Evolutionary conservation across 1,284 basidiomycete genomes (phyloP).

Genomic region (Acaromyces ingoldii): DNA sequence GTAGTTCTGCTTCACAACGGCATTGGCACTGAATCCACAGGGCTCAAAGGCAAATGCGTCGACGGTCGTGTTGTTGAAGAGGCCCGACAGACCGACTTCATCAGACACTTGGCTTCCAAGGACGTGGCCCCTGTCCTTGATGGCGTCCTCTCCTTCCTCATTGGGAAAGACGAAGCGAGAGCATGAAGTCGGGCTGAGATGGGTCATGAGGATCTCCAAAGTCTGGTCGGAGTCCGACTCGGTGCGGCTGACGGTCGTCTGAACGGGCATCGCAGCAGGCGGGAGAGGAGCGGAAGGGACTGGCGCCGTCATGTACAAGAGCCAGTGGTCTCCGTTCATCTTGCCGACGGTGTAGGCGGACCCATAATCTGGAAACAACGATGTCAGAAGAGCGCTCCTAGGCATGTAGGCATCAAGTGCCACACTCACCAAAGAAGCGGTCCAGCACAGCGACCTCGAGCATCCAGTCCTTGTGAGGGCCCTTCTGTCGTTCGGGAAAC

Average conservation of each 20-base stretch:
- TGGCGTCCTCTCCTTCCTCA: conserved; percentile 3
- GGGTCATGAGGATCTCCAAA: conserved; percentile 97
- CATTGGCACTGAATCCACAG: conserved; percentile 95
- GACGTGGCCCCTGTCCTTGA: conserved; percentile 54
- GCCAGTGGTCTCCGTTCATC: conserved; percentile 98
- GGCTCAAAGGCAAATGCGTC: conserved; percentile 93
- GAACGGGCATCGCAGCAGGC: conserved; percentile 10
- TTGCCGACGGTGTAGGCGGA: conserved; percentile 95
- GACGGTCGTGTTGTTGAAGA: conserved; percentile 78
- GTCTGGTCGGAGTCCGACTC: conserved; percentile 66
- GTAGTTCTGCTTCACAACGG: conserved; percentile 56
- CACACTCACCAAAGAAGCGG: conserved; percentile 68
- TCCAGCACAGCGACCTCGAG: conserved; percentile 89
- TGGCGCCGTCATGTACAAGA: conserved; percentile 65
- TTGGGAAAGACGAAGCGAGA: conserved; percentile 69
- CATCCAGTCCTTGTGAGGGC: conserved; percentile 91
- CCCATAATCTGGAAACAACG: no score
- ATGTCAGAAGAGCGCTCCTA: no score
- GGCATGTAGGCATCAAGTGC: no score
- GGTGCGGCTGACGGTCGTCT: background rate
- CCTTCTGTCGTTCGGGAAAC: conserved; percentile 93
- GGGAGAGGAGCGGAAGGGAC: conserved; percentile 13
- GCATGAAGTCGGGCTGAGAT: conserved; percentile 72
- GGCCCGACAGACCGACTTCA: conserved; percentile 71
- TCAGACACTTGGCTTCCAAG: conserved; percentile 68